Percentiles rank a stretch among this genome's conserved stretches.
These are phyloP conservation scores for Calonectria hongkongensis DNA, from an alignment of 2,329 filamentous ascomycete species.

Conservation along the genomic window DNA sequence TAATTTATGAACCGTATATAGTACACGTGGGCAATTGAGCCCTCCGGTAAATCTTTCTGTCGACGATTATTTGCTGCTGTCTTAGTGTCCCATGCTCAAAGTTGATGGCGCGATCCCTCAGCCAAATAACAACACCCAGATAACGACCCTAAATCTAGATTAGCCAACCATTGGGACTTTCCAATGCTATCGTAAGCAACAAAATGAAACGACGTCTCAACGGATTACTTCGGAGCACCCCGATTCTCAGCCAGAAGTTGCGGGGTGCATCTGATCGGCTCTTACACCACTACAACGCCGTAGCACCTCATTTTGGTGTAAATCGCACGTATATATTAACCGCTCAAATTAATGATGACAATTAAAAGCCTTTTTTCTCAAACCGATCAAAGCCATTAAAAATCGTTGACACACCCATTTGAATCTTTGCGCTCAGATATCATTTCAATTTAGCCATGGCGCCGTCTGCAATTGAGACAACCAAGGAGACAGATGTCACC, in stretches of 20 bases:
- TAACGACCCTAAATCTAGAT: background rate
- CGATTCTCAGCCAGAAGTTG: background rate
- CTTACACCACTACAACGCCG: conserved; percentile 5
- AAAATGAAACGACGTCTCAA: background rate
- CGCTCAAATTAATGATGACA: too few species aligned
- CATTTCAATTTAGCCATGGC: background rate
- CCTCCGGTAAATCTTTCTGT: background rate
- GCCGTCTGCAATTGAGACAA: background rate
- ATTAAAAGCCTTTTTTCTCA: background rate
- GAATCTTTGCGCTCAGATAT: background rate
- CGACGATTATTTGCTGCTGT: background rate
- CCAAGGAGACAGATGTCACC: background rate
- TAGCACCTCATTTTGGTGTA: background rate
- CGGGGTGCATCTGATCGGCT: conserved; percentile 15
- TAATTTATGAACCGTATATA: too few species aligned
- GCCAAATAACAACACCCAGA: conserved; percentile 17
- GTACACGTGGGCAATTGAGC: too few species aligned
- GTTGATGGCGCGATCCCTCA: conserved; percentile 6
- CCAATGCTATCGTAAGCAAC: background rate
- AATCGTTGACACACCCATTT: background rate
- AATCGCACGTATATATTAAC: background rate
- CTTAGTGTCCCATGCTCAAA: background rate
- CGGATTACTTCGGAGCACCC: background rate
- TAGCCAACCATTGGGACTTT: background rate
- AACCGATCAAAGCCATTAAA: background rate